A percentile compares a stretch with the other conserved stretches of the same genome.
phyloP scores from a whole-genome alignment of 2,329 filamentous ascomycete species.

The Pestalotiopsis sp. region DNA sequence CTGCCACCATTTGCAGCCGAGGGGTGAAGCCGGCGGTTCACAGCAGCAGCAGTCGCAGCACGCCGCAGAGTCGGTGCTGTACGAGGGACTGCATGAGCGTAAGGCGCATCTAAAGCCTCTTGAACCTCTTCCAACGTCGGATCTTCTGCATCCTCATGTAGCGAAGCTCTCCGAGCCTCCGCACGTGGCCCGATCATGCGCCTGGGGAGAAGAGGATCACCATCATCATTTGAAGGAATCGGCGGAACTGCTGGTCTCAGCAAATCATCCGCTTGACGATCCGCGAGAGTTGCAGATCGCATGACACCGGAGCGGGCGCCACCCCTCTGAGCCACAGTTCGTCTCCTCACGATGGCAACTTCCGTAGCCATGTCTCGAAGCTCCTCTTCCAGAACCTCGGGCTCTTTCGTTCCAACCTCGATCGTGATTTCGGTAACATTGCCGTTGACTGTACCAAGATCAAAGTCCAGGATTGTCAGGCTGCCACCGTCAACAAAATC shows the following conservation, averaged over 20 bases:
- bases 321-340: constrained; percentile 68
- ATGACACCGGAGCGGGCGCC: constrained; percentile 49
- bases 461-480: constrained; percentile 73
- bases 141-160: constrained; percentile 43
- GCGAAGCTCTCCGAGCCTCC: constrained; percentile 23
- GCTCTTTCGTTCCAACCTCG: constrained; percentile 71
- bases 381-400: constrained; percentile 73
- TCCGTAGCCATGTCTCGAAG: constrained; percentile 74
- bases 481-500: constrained; percentile 80
- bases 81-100: constrained; percentile 72
- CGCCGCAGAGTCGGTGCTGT: constrained; percentile 71
- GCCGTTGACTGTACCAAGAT: constrained; percentile 61
- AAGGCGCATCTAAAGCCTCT: constrained; percentile 69
- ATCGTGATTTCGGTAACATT: constrained; percentile 62
- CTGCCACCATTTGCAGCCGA: constrained; percentile 53
- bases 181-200: constrained; percentile 37
- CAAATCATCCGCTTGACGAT: constrained; percentile 24
- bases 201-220: constrained; percentile 56
- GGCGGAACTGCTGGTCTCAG: constrained; percentile 33
- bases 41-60: constrained; percentile 75
- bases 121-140: constrained; percentile 55
- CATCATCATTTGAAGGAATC: constrained; percentile 37
- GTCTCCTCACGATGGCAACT: constrained; percentile 75
- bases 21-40: constrained; percentile 68
- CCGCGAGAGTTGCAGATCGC: constrained; percentile 48